Base-by-base conservation (phyloP, 768 basidiomycete species). In the Leccinum disarticulatum region DNA sequence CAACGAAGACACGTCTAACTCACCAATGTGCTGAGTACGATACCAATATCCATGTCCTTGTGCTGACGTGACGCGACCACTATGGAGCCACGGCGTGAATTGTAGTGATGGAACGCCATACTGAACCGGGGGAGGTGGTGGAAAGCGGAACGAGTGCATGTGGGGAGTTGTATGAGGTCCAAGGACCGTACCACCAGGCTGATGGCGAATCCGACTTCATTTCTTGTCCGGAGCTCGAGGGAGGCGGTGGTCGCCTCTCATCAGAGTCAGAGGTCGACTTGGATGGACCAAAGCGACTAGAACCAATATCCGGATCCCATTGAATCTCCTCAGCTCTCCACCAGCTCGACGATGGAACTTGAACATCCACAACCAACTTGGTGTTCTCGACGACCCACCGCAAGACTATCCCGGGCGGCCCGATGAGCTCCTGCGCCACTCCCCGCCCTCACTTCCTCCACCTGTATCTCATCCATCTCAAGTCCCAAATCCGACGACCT, bases 11-110 rank as follows among this genome's bases (percentile, higher is more conserved):
- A 55, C 9, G 1, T 17, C 17, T 36, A 48, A 66, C 68, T 61
- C 62, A 70, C 68, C 69, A 14, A 43, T 48, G 10, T 60, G 49
- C 17, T 57, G 63, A 4, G 58, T 10, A 35, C 64, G 55, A 54
- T 62, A 69, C 69, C 69, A 69, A 58, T 56, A 66, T 19, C 64
- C 66, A 27, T 66, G 57, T 13, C 66, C 60, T 51, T 57, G 60
- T 47, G 43, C 54, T 7, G 66, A 52, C 5, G 48, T 28, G 25
- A 56, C 54, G 8, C 50, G 61, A 47, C 59, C 47, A 27, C 52
- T 52, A 22, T 62, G 64, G 41, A 66, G 56, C 59, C 67, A 71
- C 0, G 66, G 38, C 6, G 68, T 50, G 22, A 61, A 59, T 0
- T 59, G 68, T 17, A 56, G 9, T 11, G 63, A 58, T 17, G 62